Base-by-base conservation (phyloP, 441 rosid species). In the Jatropha multifida region DNA sequence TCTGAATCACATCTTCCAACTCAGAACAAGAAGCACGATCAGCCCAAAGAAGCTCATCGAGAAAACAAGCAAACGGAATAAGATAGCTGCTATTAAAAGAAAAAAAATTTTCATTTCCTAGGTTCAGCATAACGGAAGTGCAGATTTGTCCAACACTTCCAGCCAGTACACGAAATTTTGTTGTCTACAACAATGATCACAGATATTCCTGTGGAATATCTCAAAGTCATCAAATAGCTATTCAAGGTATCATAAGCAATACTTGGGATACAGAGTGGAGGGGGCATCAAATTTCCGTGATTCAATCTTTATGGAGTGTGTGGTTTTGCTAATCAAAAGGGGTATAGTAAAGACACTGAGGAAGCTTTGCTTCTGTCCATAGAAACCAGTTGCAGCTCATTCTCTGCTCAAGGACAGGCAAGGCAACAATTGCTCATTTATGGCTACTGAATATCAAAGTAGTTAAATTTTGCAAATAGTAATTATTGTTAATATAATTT, bases 31-130 rank as follows among this genome's bases (percentile, higher is more conserved):
- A 61, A 52, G 56, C 56, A 52, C 13, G 56, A 52, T 52, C 56
- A 52, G n/a, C 46, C 32, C 54, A 66, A 66, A 66, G 55, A 66
- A 44, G 54, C 70, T 66, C 70, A n/a, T 66, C 41, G 10, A 66
- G 8, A 46, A 44, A 66, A 55, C 12, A 66, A 66, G n/a, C 32
- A 32, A 32, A 32, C 0, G 32, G 32, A 32, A 32, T 32, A 32
- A 32, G 32, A 32, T 20, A 41, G 54, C 37, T 18, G 54, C 69
- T 18, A 40, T 65, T 5, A 7, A 9, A 32, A 65, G 51, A 23
- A 32, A 41, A n/a, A 65, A 41, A 13, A 65, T 9, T 42, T 46
- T 3, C 27, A 8, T 6, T 41, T 44, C 13, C 13, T 8, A 65
- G 52, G 14, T 42, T 10, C 26, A 40, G 7, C 20, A 2, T 11